Percentiles rank a stretch among this genome's conserved stretches.
Evolutionary conservation across 768 basidiomycete species (phyloP).

Genomic region (Boletellus ananiceps): DNA sequence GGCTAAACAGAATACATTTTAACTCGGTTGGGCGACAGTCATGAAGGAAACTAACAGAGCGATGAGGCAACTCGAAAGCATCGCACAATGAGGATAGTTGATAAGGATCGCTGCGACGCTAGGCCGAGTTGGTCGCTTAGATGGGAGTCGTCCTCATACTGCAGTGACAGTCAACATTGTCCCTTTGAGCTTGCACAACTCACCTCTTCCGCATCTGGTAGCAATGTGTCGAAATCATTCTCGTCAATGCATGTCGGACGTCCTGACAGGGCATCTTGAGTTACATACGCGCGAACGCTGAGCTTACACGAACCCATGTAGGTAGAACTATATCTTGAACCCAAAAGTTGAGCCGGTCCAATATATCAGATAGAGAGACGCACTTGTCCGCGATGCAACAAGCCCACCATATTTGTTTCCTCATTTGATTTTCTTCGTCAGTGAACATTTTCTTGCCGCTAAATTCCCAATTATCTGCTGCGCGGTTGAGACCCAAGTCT

Average conservation of each 20-base stretch:
- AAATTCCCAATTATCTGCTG: conserved; percentile 70
- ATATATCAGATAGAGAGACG: conserved; percentile 16
- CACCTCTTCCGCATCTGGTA: conserved; percentile 55
- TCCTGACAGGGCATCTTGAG: conserved; percentile 35
- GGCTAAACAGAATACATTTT: conserved; percentile 37
- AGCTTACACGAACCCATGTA: conserved; percentile 55
- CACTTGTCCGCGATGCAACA: conserved; percentile 70
- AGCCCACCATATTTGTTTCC: conserved; percentile 78
- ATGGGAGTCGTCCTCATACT: conserved; percentile 63
- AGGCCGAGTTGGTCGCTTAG: conserved; percentile 40
- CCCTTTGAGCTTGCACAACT: conserved; percentile 9
- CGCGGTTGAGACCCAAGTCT: conserved; percentile 77
- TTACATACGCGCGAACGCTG: neutral
- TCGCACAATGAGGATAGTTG: conserved; percentile 43
- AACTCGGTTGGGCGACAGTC: neutral
- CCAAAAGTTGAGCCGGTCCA: conserved; percentile 2
- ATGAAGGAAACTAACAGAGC: conserved; percentile 45
- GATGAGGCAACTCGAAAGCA: conserved; percentile 53
- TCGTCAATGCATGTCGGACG: conserved; percentile 67
- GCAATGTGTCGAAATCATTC: conserved; percentile 62
- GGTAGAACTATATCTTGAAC: conserved; percentile 58
- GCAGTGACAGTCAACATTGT: conserved; percentile 9
- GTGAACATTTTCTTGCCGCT: conserved; percentile 59
- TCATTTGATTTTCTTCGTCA: conserved; percentile 59
- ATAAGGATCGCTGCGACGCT: conserved; percentile 37